Conservation (phyloP, 2,329 filamentous ascomycete genomes). For the Pseudonectria foliicola region DNA sequence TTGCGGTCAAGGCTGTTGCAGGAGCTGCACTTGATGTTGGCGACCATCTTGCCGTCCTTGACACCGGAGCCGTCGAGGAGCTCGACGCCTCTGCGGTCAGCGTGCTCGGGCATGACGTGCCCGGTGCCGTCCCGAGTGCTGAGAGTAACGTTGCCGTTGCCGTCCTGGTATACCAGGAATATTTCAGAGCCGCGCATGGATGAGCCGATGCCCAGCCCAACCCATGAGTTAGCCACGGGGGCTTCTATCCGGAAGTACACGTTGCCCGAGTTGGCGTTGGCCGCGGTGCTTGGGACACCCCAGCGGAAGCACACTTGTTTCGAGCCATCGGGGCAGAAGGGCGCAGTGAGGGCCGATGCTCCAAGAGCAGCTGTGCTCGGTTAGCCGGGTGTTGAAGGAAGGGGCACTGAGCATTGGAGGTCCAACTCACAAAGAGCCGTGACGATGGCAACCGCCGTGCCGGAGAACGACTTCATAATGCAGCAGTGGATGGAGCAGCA, state of each 20-base stretch:
- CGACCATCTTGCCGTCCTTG: conserved; percentile 43
- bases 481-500: not conserved
- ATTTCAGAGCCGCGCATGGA: conserved; percentile 52
- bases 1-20: conserved; percentile 41
- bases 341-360: conserved; percentile 20
- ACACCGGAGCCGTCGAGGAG: conserved; percentile 55
- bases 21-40: conserved; percentile 51
- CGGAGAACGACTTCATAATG: conserved; percentile 15
- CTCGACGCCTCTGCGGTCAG: conserved; percentile 36
- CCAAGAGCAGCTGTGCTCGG: conserved; percentile 13
- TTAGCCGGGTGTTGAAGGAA: not conserved
- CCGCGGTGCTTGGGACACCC: conserved; percentile 45
- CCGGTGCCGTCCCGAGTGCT: conserved; percentile 46
- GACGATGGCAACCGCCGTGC: conserved; percentile 8
- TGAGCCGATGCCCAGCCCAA: conserved; percentile 49
- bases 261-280: conserved; percentile 42
- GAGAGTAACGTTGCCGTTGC: conserved; percentile 52
- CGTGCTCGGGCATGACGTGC: conserved; percentile 42
- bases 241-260: conserved; percentile 56
- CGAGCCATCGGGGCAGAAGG: conserved; percentile 34
- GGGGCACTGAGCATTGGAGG: not conserved
- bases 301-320: conserved; percentile 47
- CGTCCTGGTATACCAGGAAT: conserved; percentile 56
- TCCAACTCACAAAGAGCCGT: not conserved
- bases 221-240: conserved; percentile 47